Evolutionary conservation across 2,329 filamentous ascomycete genomes (phyloP).

Genomic region (Akanthomyces uredinophilus): DNA sequence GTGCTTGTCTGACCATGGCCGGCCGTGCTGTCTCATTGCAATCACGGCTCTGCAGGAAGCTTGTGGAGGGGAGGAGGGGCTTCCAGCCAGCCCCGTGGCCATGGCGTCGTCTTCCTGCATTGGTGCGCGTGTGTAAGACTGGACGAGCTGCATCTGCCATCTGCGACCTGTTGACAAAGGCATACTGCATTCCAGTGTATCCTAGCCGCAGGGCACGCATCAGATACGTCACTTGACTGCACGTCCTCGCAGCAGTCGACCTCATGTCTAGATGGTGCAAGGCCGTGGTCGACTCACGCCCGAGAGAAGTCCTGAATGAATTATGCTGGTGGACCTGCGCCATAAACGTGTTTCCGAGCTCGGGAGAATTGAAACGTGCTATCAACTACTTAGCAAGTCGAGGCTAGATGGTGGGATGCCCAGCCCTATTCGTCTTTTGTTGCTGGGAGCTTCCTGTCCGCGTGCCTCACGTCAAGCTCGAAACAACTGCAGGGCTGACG

Average conservation of each 20-base stretch:
- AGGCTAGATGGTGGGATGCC: neutral
- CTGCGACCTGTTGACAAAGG: constrained; percentile 1
- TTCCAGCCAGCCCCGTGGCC: neutral
- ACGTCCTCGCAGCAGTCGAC: neutral
- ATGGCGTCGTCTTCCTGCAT: no score
- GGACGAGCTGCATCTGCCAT: neutral
- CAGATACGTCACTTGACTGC: neutral
- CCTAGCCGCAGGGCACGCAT: neutral
- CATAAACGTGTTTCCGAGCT: neutral
- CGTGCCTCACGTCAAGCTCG: neutral
- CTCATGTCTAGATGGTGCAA: neutral
- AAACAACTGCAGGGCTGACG: neutral
- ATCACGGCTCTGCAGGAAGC: neutral
- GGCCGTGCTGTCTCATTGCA: constrained; percentile 8
- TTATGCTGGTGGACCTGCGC: neutral
- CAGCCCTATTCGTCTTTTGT: neutral
- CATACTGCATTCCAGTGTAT: constrained; percentile 7
- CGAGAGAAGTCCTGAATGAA: neutral
- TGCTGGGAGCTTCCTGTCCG: neutral
- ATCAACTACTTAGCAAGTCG: neutral
- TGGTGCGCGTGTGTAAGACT: neutral
- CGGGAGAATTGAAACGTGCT: neutral
- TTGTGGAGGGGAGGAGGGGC: neutral
- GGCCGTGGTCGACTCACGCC: neutral
- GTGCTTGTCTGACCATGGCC: neutral